Evolutionary conservation across 805 yeast genomes (phyloP).

Genomic region (Starmerella davenportii): DNA sequence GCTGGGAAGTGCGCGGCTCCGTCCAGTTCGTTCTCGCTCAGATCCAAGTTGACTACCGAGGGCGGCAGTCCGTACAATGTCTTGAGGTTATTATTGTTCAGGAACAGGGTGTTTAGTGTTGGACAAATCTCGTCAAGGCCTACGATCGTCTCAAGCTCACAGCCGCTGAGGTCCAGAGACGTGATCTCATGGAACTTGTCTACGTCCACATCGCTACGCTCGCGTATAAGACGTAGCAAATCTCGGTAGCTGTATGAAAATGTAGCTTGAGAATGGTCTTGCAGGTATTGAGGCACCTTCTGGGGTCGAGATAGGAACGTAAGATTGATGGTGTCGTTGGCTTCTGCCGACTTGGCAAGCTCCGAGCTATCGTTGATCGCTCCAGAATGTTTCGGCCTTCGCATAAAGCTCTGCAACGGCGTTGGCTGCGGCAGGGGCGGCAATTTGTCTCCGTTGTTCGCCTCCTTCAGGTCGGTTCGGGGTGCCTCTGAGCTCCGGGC

Average conservation of each 20-base stretch:
- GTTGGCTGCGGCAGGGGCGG: background rate
- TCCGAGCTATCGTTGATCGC: too few species aligned
- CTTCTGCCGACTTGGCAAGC: too few species aligned
- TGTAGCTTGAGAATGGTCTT: constrained; percentile 3
- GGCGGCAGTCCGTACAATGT: constrained; percentile 16
- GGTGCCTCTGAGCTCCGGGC: background rate
- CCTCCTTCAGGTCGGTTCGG: background rate
- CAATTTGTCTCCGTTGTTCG: background rate
- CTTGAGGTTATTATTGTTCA: constrained; percentile 10
- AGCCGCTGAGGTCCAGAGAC: constrained; percentile 10
- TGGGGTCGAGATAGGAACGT: background rate
- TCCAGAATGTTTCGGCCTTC: too few species aligned
- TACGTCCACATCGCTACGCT: constrained; percentile 4
- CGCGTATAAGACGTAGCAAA: constrained; percentile 7
- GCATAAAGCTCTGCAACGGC: too few species aligned
- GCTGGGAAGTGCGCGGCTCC: constrained; percentile 13
- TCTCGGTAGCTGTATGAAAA: constrained; percentile 8
- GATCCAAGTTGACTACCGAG: constrained; percentile 11
- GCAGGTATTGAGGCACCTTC: background rate
- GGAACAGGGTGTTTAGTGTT: constrained; percentile 8
- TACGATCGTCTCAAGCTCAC: constrained; percentile 12
- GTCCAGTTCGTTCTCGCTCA: constrained; percentile 10
- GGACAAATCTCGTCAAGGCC: constrained; percentile 16
- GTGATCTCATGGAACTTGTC: constrained; percentile 2
- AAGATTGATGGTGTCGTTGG: background rate